A percentile compares a stretch with the other conserved stretches of the same genome.
phyloP scores from a whole-genome alignment of 2,329 filamentous ascomycete genomes.

The Arthrobotrys pseudoclavata region DNA sequence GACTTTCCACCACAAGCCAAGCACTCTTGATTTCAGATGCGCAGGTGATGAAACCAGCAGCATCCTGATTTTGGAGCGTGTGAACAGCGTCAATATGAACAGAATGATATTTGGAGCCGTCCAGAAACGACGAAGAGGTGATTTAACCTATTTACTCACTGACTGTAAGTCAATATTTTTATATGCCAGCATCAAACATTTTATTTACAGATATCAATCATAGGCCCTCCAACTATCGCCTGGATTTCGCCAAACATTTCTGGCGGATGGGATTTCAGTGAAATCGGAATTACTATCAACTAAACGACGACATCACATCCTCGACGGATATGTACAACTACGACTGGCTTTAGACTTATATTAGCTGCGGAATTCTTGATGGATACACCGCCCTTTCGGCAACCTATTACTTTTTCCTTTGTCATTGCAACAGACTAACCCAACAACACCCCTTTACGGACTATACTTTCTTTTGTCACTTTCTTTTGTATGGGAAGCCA shows the following conservation, averaged over 20 bases:
- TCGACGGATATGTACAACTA: constrained; percentile 45
- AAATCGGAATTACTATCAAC: constrained; percentile 56
- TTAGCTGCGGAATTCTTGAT: constrained; percentile 3
- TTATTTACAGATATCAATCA: constrained; percentile 4
- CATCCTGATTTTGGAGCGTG: constrained; percentile 57
- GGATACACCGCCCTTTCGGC: constrained; percentile 58
- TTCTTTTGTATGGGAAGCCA: constrained; percentile 12
- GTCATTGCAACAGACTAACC: constrained; percentile 9
- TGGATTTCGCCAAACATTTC: constrained; percentile 48
- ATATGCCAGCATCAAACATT: background rate
- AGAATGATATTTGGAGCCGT: constrained; percentile 58
- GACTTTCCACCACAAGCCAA: constrained; percentile 57
- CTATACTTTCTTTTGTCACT: constrained; percentile 28
- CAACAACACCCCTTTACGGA: constrained; percentile 8
- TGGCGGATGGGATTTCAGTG: constrained; percentile 59
- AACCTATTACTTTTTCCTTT: constrained; percentile 36
- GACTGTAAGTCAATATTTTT: constrained; percentile 41
- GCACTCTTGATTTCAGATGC: constrained; percentile 58
- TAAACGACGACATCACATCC: background rate
- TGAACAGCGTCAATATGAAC: constrained; percentile 45
- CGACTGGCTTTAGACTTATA: constrained; percentile 27
- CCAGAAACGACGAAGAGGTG: constrained; percentile 54
- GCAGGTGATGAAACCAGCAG: constrained; percentile 55
- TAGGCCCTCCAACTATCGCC: constrained; percentile 49
- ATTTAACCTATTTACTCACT: constrained; percentile 53